Base-by-base conservation (phyloP, 169 alveolate species). In the Plasmodium billcollinsi region DNA sequence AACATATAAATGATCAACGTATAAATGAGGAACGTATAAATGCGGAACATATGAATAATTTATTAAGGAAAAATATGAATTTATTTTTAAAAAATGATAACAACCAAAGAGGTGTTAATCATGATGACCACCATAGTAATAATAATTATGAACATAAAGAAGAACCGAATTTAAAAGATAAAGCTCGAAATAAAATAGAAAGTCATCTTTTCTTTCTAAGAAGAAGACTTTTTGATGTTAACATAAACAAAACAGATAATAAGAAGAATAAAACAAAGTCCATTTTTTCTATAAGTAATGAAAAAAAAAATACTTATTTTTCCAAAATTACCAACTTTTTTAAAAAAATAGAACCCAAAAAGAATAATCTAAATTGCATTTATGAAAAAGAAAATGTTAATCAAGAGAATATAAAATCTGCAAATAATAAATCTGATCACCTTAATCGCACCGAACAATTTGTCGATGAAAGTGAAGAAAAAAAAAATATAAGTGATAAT, bases 241-340 rank as follows among this genome's bases (percentile, higher is more conserved):
- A 59, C n/a, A 7, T 15, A 59, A 58, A 59, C 29, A 56, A 74
- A 39, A 2, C 8, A 43, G 56, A 6, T 11, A 52, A 73, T 43
- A 50, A 74, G 20, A 15, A 56, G 45, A 33, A 18, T 20, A 74
- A 59, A 49, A 33, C 45, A 33, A 75, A 49, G 18, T 61, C 75
- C 9, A 2, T 63, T 26, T 43, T 62, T 56, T 43, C 62, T 20
- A 1, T 63, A 24, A 75, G 12, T 39, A 45, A 63, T 21, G 75
- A 75, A 62, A 63, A 18, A 63, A 75, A 70, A 56, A 63, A 63
- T 50, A 45, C 56, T n/a, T 75, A 74, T 49, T 11, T 75, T 43
- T 21, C 43, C 3, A 75, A 75, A 75, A 62, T 75, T 4, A 67
- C 89, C 43, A 29, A 61, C 61, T 75, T 62, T 21, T 75, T 75